Conservation (phyloP, 225 moss, liverwort and hornwort species). For the Straminergon stramineum region DNA sequence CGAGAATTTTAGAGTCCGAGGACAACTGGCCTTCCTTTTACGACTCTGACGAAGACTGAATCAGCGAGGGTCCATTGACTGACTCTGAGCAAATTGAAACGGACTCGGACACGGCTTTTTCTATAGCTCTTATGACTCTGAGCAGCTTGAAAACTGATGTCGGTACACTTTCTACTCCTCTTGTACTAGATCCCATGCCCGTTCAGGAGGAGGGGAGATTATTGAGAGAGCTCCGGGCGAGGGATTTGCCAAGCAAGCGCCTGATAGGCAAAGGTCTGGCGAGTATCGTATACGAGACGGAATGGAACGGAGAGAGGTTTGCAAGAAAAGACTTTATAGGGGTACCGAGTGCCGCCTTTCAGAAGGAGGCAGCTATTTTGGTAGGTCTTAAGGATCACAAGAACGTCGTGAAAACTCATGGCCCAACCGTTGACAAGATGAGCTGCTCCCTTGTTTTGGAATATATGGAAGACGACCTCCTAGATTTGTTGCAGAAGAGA, state of each 20-base stretch:
- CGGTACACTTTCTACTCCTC: too few relatives aligned
- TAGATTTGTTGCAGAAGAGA: not conserved
- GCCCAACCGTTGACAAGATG: not conserved
- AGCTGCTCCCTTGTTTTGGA: slow-evolving; percentile 28
- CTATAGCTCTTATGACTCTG: too few relatives aligned
- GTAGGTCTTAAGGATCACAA: slow-evolving; percentile 1
- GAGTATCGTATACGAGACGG: slow-evolving; percentile 6
- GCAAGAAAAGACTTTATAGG: slow-evolving; percentile 18
- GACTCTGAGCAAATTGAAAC: too few relatives aligned
- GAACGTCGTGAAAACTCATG: slow-evolving; percentile 12
- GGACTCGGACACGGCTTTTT: too few relatives aligned
- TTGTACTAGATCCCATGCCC: too few relatives aligned
- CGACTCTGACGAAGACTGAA: too few relatives aligned
- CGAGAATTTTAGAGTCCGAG: not conserved
- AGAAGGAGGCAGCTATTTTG: not conserved
- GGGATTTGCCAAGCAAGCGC: slow-evolving; percentile 1
- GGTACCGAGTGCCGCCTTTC: not conserved
- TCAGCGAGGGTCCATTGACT: too few relatives aligned
- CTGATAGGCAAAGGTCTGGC: slow-evolving; percentile 4
- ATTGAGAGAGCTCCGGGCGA: not conserved
- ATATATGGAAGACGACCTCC: slow-evolving; percentile 11
- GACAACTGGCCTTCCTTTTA: too few relatives aligned
- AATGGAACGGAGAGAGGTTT: not conserved
- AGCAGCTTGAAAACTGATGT: too few relatives aligned
- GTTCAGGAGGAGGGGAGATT: too few relatives aligned